Conservation (phyloP, 2,329 filamentous ascomycete genomes). For the Xylariaceae sp. region DNA sequence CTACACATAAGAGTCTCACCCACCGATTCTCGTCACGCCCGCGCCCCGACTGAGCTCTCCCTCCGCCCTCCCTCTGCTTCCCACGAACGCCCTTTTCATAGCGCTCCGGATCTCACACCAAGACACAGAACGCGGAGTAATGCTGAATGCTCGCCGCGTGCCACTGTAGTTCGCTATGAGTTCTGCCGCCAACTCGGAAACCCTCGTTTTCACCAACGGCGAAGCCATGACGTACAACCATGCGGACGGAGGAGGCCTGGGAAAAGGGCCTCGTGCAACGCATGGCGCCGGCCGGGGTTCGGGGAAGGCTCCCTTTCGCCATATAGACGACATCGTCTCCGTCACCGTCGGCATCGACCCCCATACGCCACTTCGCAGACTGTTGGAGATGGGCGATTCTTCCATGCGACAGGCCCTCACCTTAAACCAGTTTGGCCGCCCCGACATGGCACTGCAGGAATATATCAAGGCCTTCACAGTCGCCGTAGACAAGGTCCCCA, state of each 20-base stretch:
- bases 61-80: neutral
- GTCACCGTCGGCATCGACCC: conserved; percentile 44
- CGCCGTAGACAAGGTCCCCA: conserved; percentile 69
- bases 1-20: conserved; percentile 20
- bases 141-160: conserved; percentile 3
- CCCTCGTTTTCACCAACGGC: conserved; percentile 6
- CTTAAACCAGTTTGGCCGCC: conserved; percentile 58
- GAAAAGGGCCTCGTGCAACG: neutral
- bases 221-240: conserved; percentile 17
- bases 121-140: too few relatives aligned
- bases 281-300: conserved; percentile 12
- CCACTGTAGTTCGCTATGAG: conserved; percentile 19
- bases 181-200: conserved; percentile 21
- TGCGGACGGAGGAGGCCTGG: conserved; percentile 4
- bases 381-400: conserved; percentile 50
- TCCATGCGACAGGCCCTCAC: conserved; percentile 58
- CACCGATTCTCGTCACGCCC: conserved; percentile 1
- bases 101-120: too few relatives aligned
- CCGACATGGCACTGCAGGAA: conserved; percentile 75
- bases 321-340: conserved; percentile 51
- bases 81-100: neutral
- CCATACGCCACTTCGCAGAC: conserved; percentile 48
- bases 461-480: conserved; percentile 82
- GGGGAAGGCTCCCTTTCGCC: conserved; percentile 40
- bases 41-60: neutral